These are phyloP conservation scores for Cutaneotrichosporon mucoides DNA, from an alignment of 1,284 basidiomycete species.

Conservation along the genomic window DNA sequence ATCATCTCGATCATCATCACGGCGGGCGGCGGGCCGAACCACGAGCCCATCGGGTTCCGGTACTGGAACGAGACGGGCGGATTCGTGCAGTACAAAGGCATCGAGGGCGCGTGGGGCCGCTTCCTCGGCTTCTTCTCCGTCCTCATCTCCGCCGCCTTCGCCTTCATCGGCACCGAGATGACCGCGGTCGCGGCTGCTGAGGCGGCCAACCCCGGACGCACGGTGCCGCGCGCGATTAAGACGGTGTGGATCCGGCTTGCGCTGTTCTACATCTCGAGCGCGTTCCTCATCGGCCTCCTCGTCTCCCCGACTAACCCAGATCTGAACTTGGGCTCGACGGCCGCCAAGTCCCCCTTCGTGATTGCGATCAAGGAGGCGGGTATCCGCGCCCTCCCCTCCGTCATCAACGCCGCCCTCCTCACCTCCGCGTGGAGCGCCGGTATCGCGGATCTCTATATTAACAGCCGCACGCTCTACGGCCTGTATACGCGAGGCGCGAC, in stretches of 20 bases:
- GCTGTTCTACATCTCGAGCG: slow-evolving; percentile 60
- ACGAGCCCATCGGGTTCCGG: slow-evolving; percentile 47
- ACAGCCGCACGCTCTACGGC: slow-evolving; percentile 55
- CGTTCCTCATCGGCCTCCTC: slow-evolving; percentile 66
- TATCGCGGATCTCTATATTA: slow-evolving; percentile 56
- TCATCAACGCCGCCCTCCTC: slow-evolving; percentile 62
- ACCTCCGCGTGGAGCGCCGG: slow-evolving; percentile 55
- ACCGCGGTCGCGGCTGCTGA: slow-evolving; percentile 50
- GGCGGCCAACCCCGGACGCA: slow-evolving; percentile 61
- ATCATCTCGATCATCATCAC: slow-evolving; percentile 64
- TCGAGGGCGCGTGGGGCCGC: slow-evolving; percentile 50
- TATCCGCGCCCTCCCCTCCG: slow-evolving; percentile 67
- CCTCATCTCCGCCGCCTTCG: slow-evolving; percentile 14
- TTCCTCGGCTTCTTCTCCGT: slow-evolving; percentile 28
- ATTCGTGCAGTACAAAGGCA: slow-evolving; percentile 48
- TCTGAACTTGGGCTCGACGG: slow-evolving; percentile 58
- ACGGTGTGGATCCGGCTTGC: slow-evolving; percentile 65
- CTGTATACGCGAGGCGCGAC: slow-evolving; percentile 62
- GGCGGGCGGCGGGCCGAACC: slow-evolving; percentile 48
- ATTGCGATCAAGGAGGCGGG: slow-evolving; percentile 64
- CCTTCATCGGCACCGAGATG: slow-evolving; percentile 38
- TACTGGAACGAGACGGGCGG: slow-evolving; percentile 52
- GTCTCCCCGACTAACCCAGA: slow-evolving; percentile 63
- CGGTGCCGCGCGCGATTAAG: slow-evolving; percentile 69
- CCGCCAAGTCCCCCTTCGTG: slow-evolving; percentile 73